Evolutionary conservation across 371 early-diverging fungal genomes (phyloP).

Genomic region (Astathelohania contejeani): DNA sequence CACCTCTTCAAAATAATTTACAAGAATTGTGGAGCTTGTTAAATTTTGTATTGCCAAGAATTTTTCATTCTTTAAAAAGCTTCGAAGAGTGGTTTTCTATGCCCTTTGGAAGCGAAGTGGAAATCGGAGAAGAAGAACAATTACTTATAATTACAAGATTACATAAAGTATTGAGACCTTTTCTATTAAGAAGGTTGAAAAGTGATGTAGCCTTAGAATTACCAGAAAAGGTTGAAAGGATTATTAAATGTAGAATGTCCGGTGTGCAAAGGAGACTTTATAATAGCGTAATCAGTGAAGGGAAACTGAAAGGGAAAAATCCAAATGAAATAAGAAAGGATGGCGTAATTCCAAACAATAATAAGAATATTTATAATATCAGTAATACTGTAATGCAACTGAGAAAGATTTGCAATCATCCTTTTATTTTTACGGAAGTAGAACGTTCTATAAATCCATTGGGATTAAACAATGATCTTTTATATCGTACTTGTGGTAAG

Average conservation of each 20-base stretch:
- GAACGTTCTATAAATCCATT: constrained; percentile 62
- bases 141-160: constrained; percentile 81
- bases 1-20: constrained; percentile 94
- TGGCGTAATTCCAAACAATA: too few species aligned
- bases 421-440: constrained; percentile 85
- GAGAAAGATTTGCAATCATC: constrained; percentile 95
- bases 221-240: constrained; percentile 65
- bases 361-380: too few species aligned
- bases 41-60: constrained; percentile 81
- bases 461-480: constrained; percentile 50
- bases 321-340: constrained; percentile 46
- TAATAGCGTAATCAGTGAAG: constrained; percentile 50
- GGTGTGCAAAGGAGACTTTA: constrained; percentile 51
- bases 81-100: constrained; percentile 96
- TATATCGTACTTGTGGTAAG: constrained; percentile 74
- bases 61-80: constrained; percentile 75
- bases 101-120: constrained; percentile 66
- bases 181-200: constrained; percentile 85
- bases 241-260: constrained; percentile 67
- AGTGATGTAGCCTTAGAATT: constrained; percentile 84
- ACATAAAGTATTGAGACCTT: constrained; percentile 85
- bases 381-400: constrained; percentile 96
- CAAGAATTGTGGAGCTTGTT: constrained; percentile 91
- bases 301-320: constrained; percentile 26
- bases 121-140: constrained; percentile 83